Conservation (phyloP, 192 early-diverging fungal genomes). For the Phycomyces nitens region DNA sequence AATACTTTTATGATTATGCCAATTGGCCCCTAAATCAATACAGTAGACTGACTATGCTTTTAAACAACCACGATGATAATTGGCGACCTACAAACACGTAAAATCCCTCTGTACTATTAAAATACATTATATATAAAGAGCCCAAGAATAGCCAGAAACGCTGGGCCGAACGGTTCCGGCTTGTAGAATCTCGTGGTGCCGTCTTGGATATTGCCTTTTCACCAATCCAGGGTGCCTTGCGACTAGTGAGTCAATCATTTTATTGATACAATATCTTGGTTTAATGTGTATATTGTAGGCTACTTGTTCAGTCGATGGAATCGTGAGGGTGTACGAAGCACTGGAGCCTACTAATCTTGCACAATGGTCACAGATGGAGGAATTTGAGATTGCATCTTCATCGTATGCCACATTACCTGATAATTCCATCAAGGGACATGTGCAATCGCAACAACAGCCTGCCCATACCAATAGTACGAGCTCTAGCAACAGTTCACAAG, state of each 20-base stretch:
- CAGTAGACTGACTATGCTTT: neutral
- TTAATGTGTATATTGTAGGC: slow-evolving; percentile 61
- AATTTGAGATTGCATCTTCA: slow-evolving; percentile 41
- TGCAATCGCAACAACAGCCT: slow-evolving; percentile 15
- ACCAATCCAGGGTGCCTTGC: slow-evolving; percentile 75
- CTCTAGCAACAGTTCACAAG: slow-evolving; percentile 17
- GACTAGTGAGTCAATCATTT: slow-evolving; percentile 59
- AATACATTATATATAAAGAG: too few species aligned
- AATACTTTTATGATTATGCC: slow-evolving; percentile 1
- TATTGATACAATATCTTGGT: neutral
- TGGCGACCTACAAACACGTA: too few species aligned
- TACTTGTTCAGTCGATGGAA: slow-evolving; percentile 74
- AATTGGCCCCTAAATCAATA: too few species aligned
- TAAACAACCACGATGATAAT: neutral
- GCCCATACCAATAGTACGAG: slow-evolving; percentile 13
- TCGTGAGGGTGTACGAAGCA: slow-evolving; percentile 84
- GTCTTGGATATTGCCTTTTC: slow-evolving; percentile 91
- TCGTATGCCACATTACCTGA: neutral
- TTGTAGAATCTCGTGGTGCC: slow-evolving; percentile 65
- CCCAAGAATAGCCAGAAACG: slow-evolving; percentile 58
- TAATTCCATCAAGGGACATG: neutral
- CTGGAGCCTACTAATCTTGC: slow-evolving; percentile 70
- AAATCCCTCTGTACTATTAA: too few species aligned
- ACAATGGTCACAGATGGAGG: slow-evolving; percentile 73
- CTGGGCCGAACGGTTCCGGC: slow-evolving; percentile 61